These are phyloP conservation scores for Colletotrichum acutatum DNA, from an alignment of 2,329 filamentous ascomycete genomes.

Conservation along the genomic window DNA sequence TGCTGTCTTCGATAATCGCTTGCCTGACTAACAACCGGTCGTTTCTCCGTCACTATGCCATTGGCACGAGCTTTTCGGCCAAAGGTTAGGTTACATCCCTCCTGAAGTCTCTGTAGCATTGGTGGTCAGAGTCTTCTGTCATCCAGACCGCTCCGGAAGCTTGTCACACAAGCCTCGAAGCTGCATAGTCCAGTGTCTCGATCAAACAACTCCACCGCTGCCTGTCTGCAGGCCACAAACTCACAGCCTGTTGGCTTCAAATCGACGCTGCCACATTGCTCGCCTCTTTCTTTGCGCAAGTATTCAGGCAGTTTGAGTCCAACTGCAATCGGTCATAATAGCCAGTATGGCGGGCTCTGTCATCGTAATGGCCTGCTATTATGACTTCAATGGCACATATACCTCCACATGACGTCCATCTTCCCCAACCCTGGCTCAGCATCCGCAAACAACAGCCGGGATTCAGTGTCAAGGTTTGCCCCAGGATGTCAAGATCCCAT, in stretches of 20 bases:
- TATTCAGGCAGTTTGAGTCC: not conserved
- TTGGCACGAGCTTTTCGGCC: slow-evolving; percentile 15
- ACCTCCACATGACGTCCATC: slow-evolving; percentile 26
- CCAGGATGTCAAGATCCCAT: slow-evolving; percentile 7
- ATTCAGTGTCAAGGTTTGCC: not conserved
- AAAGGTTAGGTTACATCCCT: not conserved
- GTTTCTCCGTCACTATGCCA: slow-evolving; percentile 4
- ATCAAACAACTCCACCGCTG: not conserved
- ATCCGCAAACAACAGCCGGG: not conserved
- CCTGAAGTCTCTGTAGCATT: not conserved
- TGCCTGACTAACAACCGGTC: not conserved
- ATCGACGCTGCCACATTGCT: not conserved
- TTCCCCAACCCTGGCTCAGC: not conserved
- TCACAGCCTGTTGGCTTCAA: not conserved
- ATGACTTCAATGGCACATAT: slow-evolving; percentile 24
- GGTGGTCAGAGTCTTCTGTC: not conserved
- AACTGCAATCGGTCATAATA: not conserved
- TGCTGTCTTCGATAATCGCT: not conserved
- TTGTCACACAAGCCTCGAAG: not conserved
- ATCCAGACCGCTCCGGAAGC: not conserved
- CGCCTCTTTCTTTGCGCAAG: not conserved
- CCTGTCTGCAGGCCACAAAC: not conserved
- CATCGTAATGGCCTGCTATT: not conserved
- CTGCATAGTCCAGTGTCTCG: not conserved
- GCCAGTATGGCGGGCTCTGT: not conserved